Base-by-base conservation (phyloP, 2,329 filamentous ascomycete species). In the Claviceps citrina region DNA sequence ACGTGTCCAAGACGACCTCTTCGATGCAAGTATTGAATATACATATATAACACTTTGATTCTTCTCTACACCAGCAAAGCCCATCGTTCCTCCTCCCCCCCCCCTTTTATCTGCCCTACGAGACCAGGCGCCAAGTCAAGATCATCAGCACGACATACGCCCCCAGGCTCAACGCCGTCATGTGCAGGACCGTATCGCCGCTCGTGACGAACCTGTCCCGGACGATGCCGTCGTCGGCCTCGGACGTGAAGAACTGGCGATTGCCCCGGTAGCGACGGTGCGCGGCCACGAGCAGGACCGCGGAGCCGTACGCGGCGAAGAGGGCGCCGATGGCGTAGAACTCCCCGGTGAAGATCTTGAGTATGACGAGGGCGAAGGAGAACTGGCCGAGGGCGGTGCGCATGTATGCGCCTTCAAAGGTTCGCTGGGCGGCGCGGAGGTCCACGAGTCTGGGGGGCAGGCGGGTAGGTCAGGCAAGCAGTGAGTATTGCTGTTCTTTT, bases 311-410 rank as follows among this genome's bases (percentile, higher is more conserved):
- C 36, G 85, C 78, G 32, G 91, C 87, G 57, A 95, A 95, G 25
- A 98, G 69, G 6, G 91, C 91, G n/a, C 91, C 91, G 46, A 95
- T 94, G 49, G 81, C 78, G 63, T 96, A 96, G 67, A 98, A 96
- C 56, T 96, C 91, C 39, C 79, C 74, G 7, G 86, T 95, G 65
- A 98, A 96, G 60, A 98, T 93, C 65, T 93, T 94, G 42, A 62
- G 51, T 39, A 98, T 84, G 46, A 98, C 79, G 37, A 98, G 77
- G 16, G 89, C 80, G 60, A 98, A 96, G 42, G 83, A 89, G 66
- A 96, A 96, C 55, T 96, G 87, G 3, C 84, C 84, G 16, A 98
- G 75, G 3, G 89, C 87, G 0, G 91, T 98, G 45, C 91, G 83
- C 54, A 95, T 81, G 62, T 96, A 98, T 18, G 91, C 91, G 18